These are phyloP conservation scores for Pleurotus cornucopiae DNA, from an alignment of 768 basidiomycete genomes.

Conservation along the genomic window DNA sequence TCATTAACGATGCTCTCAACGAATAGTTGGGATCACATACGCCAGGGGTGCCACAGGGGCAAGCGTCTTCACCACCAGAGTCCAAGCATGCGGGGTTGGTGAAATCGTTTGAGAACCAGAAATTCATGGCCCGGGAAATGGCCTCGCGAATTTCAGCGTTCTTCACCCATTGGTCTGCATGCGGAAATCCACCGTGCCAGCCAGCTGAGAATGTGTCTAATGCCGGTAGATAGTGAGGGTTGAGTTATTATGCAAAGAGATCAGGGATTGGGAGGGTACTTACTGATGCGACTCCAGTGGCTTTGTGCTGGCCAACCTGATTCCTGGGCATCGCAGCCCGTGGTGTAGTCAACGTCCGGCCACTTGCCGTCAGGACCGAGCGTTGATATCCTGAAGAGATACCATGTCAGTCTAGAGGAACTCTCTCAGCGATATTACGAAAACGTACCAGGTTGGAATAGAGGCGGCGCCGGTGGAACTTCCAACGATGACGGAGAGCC, in stretches of 20 bases:
- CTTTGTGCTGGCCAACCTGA: conserved; percentile 57
- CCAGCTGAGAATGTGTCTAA: conserved; percentile 25
- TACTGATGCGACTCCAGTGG: conserved; percentile 45
- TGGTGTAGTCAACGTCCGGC: conserved; percentile 46
- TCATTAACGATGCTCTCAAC: not conserved
- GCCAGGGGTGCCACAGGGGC: conserved; percentile 45
- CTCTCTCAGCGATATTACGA: no score
- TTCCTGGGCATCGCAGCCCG: conserved; percentile 45
- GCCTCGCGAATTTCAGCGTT: conserved; percentile 26
- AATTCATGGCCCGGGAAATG: conserved; percentile 38
- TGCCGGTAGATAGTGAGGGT: no score
- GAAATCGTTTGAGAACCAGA: conserved; percentile 52
- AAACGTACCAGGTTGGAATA: conserved; percentile 29
- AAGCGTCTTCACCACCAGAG: conserved; percentile 35
- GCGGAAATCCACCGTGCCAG: conserved; percentile 43
- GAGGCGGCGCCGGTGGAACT: conserved; percentile 32
- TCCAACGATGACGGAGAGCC: conserved; percentile 35
- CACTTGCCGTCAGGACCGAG: conserved; percentile 35
- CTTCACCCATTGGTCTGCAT: conserved; percentile 31
- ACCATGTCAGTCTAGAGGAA: no score
- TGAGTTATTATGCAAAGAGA: no score
- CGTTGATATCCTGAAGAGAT: conserved; percentile 19
- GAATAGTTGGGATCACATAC: conserved; percentile 13
- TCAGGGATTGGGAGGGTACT: conserved; percentile 3
- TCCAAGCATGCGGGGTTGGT: conserved; percentile 40